phyloP scores from a whole-genome alignment of 805 yeast species.

The Blastobotrys muscicola region DNA sequence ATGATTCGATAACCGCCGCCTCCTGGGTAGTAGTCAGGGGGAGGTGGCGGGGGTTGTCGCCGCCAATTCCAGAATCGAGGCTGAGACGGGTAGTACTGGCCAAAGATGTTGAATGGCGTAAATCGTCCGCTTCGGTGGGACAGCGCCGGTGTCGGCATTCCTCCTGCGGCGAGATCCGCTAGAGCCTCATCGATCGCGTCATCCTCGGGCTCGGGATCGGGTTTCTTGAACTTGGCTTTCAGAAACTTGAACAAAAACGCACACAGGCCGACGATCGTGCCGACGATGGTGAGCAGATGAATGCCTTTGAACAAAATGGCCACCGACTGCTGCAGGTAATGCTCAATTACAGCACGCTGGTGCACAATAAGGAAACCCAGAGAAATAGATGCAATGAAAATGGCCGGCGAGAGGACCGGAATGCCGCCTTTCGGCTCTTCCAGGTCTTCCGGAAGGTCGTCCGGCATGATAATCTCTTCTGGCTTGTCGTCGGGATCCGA shows the following conservation, averaged over 20 bases:
- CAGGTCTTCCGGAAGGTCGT: too few relatives aligned
- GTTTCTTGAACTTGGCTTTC: background rate
- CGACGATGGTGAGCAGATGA: slow-evolving; percentile 1
- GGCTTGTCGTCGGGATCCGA: too few relatives aligned
- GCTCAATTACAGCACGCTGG: slow-evolving; percentile 12
- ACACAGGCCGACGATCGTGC: background rate
- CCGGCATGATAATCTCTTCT: too few relatives aligned
- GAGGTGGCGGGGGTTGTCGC: background rate
- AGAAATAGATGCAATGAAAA: slow-evolving; percentile 12
- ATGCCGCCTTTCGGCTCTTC: too few relatives aligned
- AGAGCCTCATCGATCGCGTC: background rate
- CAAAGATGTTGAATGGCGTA: background rate
- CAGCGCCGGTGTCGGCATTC: background rate
- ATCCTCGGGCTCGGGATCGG: background rate
- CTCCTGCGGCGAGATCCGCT: background rate
- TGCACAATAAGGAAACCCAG: slow-evolving; percentile 14
- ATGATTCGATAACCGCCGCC: background rate
- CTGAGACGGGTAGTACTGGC: background rate
- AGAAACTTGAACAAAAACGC: background rate
- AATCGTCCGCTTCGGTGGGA: background rate
- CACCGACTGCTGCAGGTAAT: slow-evolving; percentile 9
- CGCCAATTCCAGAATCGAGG: background rate
- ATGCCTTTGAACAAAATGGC: slow-evolving; percentile 9
- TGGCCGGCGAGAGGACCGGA: slow-evolving; percentile 8
- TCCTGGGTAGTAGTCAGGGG: background rate